phyloP scores from a whole-genome alignment of 495 filamentous ascomycete species.

The Aspergillus sclerotiicarbonarius region DNA sequence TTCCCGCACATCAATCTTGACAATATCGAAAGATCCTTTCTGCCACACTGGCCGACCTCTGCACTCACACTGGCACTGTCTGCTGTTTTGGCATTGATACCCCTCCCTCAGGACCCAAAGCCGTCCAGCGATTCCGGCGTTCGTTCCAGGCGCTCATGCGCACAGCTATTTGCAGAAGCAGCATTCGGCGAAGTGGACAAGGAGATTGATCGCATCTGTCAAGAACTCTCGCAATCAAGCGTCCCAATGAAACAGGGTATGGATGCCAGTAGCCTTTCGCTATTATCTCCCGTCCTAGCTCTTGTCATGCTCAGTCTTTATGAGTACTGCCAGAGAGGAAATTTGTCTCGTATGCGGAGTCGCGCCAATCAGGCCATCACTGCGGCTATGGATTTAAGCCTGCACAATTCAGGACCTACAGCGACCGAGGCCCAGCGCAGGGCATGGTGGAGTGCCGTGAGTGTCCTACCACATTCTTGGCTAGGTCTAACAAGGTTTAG shows the following conservation, averaged over 20 bases:
- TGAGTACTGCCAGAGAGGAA: conserved; percentile 51
- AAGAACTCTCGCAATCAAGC: conserved; percentile 18
- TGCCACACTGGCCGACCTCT: conserved; percentile 30
- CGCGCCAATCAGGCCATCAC: conserved; percentile 46
- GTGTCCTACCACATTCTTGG: background rate
- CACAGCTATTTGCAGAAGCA: conserved; percentile 46
- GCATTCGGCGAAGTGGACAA: conserved; percentile 42
- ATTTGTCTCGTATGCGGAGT: conserved; percentile 48
- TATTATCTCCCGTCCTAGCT: conserved; percentile 34
- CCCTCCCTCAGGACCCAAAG: conserved; percentile 35
- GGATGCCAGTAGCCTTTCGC: conserved; percentile 21
- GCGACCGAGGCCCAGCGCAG: conserved; percentile 43
- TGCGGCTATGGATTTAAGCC: conserved; percentile 40
- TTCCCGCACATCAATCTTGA: conserved; percentile 23
- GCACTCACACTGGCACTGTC: conserved; percentile 45
- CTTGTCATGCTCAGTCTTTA: conserved; percentile 47
- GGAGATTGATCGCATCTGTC: conserved; percentile 28
- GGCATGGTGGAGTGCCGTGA: conserved; percentile 51
- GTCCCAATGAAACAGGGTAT: background rate
- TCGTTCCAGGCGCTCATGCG: conserved; percentile 37
- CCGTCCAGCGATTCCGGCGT: conserved; percentile 30
- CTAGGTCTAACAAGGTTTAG: too few species aligned
- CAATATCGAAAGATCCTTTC: conserved; percentile 2
- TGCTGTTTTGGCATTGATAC: conserved; percentile 45
- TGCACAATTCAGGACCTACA: conserved; percentile 32